These are phyloP conservation scores for Dactylonectria macrodidyma DNA, from an alignment of 2,329 filamentous ascomycete genomes.

Conservation along the genomic window DNA sequence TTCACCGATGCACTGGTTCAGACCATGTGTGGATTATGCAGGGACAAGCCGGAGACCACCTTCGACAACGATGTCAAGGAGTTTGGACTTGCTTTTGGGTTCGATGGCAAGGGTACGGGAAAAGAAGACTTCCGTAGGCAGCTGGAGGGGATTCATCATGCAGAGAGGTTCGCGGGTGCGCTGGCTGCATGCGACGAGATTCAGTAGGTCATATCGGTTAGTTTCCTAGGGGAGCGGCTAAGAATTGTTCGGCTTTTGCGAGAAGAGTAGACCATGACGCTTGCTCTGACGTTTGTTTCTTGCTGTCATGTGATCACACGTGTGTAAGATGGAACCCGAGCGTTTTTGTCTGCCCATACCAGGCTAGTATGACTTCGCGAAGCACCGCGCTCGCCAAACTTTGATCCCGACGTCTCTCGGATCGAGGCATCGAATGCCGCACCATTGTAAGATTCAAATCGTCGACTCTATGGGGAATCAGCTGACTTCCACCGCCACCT, in stretches of 20 bases:
- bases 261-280: neutral
- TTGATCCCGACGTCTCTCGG: neutral
- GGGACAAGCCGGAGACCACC: neutral
- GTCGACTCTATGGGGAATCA: too few relatives aligned
- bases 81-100: neutral
- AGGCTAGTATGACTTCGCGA: neutral
- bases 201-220: neutral
- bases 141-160: neutral
- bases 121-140: neutral
- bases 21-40: neutral
- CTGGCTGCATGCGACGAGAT: neutral
- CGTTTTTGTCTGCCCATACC: neutral
- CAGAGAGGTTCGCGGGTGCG: neutral
- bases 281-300: neutral
- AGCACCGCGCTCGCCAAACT: neutral
- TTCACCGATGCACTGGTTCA: neutral
- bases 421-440: too few relatives aligned
- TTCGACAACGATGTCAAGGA: neutral
- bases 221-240: neutral
- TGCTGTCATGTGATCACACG: neutral
- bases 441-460: too few relatives aligned
- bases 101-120: neutral
- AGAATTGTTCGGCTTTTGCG: neutral
- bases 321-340: neutral
- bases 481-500: too few relatives aligned